phyloP scores from a whole-genome alignment of 306 rosid genomes.

The Inga laurina region DNA sequence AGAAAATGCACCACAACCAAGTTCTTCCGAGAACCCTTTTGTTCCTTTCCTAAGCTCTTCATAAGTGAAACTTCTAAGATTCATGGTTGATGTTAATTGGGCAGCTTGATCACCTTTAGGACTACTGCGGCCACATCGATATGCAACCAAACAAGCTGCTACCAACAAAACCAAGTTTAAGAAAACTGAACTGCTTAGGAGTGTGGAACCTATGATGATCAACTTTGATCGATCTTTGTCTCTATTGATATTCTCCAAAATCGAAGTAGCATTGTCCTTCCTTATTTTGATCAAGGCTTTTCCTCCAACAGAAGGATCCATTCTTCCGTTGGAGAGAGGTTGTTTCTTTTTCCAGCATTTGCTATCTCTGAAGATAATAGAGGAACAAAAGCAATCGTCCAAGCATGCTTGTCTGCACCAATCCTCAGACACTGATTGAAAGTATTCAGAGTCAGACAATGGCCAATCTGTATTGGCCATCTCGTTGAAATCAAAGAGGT shows the following conservation, averaged over 20 bases:
- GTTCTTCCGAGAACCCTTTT: conserved; percentile 25
- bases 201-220: conserved; percentile 4
- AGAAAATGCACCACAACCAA: conserved; percentile 33
- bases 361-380: background rate
- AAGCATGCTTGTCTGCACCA: conserved; percentile 41
- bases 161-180: conserved; percentile 5
- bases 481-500: conserved; percentile 21
- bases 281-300: conserved; percentile 30
- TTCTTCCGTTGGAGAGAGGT: conserved; percentile 25
- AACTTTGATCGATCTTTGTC: background rate
- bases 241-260: background rate
- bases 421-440: conserved; percentile 8
- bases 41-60: conserved; percentile 24
- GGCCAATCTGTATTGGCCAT: conserved; percentile 27
- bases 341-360: conserved; percentile 18
- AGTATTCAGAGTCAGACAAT: background rate
- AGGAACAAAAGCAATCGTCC: conserved; percentile 25
- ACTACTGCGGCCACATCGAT: background rate
- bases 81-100: background rate
- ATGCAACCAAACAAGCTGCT: background rate
- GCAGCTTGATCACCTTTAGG: background rate
- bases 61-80: conserved; percentile 27
- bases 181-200: conserved; percentile 22
- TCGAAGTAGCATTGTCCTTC: background rate
- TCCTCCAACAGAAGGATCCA: background rate